Percentiles rank a stretch among this genome's conserved stretches.
Conservation (phyloP, 768 basidiomycete species). For the Piloderma croceum region DNA sequence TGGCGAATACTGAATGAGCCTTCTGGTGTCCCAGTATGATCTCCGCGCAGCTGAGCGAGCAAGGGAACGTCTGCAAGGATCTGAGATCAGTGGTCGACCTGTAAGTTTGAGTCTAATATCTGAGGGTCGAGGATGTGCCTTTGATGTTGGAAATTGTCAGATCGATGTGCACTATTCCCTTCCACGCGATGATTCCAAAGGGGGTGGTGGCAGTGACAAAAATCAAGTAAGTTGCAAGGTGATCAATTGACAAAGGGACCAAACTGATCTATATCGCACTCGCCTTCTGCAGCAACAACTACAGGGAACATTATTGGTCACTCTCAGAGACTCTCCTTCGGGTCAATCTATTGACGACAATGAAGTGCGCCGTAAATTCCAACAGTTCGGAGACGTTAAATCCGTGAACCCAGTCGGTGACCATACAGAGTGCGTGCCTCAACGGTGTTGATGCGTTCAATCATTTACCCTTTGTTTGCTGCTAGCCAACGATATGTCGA, state of each 20-base stretch:
- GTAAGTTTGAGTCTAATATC: slow-evolving; percentile 47
- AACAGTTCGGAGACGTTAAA: slow-evolving; percentile 89
- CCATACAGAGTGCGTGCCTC: slow-evolving; percentile 47
- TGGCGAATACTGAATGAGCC: not conserved
- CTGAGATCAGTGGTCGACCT: slow-evolving; percentile 80
- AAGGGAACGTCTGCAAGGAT: slow-evolving; percentile 84
- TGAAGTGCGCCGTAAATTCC: slow-evolving; percentile 81
- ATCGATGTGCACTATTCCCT: slow-evolving; percentile 99
- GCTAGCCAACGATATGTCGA: slow-evolving; percentile 86
- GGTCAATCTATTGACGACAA: slow-evolving; percentile 73
- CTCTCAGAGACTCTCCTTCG: slow-evolving; percentile 63
- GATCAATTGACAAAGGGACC: not conserved
- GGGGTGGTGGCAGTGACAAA: slow-evolving; percentile 77
- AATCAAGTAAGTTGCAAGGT: slow-evolving; percentile 61
- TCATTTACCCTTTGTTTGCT: slow-evolving; percentile 4
- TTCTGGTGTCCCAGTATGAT: slow-evolving; percentile 61
- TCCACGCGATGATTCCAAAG: slow-evolving; percentile 80
- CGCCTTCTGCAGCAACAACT: slow-evolving; percentile 42
- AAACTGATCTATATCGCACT: not conserved
- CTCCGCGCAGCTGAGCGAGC: slow-evolving; percentile 90
- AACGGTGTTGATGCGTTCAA: not conserved
- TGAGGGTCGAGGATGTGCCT: not conserved
- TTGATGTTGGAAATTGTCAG: slow-evolving; percentile 36
- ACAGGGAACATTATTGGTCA: slow-evolving; percentile 81
- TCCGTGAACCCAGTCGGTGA: slow-evolving; percentile 60